Evolutionary conservation across 208 protist species (phyloP), one percentile per base, ranked within the genome.

Genomic region (Wallacemonas sp.): DNA sequence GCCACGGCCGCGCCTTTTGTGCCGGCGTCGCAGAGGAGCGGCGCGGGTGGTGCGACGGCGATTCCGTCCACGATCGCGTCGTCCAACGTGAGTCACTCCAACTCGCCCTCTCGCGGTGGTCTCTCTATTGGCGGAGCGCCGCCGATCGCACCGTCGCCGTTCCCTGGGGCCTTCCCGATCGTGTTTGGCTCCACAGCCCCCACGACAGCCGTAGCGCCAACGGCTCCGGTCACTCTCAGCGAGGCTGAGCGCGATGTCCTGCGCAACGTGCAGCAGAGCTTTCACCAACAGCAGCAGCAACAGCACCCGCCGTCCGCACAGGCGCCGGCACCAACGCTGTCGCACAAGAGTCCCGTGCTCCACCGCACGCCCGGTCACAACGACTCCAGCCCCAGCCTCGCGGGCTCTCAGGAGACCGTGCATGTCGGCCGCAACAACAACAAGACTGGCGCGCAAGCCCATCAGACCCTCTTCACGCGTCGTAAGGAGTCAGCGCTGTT

Each of bases 181-280:
- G 58, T 81, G 9, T 32, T 23, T 8, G 43, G 54, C 64, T 19
- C n/a, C n/a, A n/a, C n/a, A n/a, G n/a, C n/a, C n/a, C n/a, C n/a
- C n/a, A n/a, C n/a, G n/a, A n/a, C n/a, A n/a, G n/a, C n/a, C n/a
- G n/a, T n/a, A n/a, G n/a, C n/a, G n/a, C n/a, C n/a, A n/a, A n/a
- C n/a, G n/a, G n/a, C n/a, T n/a, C n/a, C n/a, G n/a, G n/a, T 90
- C 12, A 80, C 77, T 14, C 76, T 90, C 27, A 82, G 72, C n/a
- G 67, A 80, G 33, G 72, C 72, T 2, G 80, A 90, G 47, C 74
- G 84, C 4, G 70, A 77, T 21, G 57, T 78, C 8, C 65, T 90
- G 58, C 78, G 77, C 9, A 75, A 71, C 24, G 56, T 90, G 12
- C 80, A 83, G 64, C 47, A 80, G 55, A 71, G 70, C 43, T 87